Evolutionary conservation across 768 basidiomycete genomes (phyloP).

Genomic region (Amanita fuliginea): DNA sequence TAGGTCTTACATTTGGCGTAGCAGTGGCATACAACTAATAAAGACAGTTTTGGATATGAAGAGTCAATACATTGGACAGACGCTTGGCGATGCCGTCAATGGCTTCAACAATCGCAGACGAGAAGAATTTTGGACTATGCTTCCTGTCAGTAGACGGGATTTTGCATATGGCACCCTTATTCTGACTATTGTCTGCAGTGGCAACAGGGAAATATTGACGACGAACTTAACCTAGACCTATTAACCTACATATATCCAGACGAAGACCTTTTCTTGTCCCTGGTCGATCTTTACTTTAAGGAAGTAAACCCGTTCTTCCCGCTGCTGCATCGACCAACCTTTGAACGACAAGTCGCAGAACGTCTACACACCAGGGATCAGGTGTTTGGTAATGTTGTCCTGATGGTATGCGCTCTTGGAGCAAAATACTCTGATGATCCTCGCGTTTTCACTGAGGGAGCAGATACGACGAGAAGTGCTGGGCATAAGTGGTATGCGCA

Average conservation of each 20-base stretch:
- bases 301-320: slow-evolving; percentile 51
- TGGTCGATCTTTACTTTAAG: slow-evolving; percentile 63
- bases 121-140: slow-evolving; percentile 38
- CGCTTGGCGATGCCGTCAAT: background rate
- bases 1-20: background rate
- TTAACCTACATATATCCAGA: slow-evolving; percentile 36
- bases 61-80: slow-evolving; percentile 29
- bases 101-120: slow-evolving; percentile 17
- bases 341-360: slow-evolving; percentile 42
- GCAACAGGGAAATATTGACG: slow-evolving; percentile 14
- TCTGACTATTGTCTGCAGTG: slow-evolving; percentile 16
- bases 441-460: slow-evolving; percentile 33
- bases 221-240: slow-evolving; percentile 13
- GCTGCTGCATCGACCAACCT: slow-evolving; percentile 61
- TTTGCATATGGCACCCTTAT: background rate
- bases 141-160: slow-evolving; percentile 23
- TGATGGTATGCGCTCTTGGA: slow-evolving; percentile 58
- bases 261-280: slow-evolving; percentile 39
- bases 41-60: slow-evolving; percentile 51
- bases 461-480: slow-evolving; percentile 15
- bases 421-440: slow-evolving; percentile 55
- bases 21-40: slow-evolving; percentile 38
- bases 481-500: background rate
- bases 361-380: slow-evolving; percentile 40
- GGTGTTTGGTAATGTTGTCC: slow-evolving; percentile 51